These are phyloP conservation scores for Cryoendolithus antarcticus DNA, from an alignment of 2,329 filamentous ascomycete genomes.

Conservation along the genomic window DNA sequence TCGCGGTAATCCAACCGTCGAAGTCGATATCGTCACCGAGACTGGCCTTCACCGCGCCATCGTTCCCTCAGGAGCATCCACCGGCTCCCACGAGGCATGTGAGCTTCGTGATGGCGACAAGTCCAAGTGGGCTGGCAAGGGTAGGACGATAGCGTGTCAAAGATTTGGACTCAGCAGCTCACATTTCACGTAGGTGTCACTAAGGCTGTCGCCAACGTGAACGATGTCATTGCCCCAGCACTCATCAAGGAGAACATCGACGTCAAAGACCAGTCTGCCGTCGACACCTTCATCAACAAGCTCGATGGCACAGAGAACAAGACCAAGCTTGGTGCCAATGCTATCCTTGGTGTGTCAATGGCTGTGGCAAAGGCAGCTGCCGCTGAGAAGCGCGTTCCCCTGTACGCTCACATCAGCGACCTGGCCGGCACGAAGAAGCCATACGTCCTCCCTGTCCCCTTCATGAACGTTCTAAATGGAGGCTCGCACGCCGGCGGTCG, in stretches of 20 bases:
- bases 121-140: slow-evolving; percentile 42
- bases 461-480: slow-evolving; percentile 48
- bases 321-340: slow-evolving; percentile 47
- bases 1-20: slow-evolving; percentile 93
- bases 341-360: slow-evolving; percentile 49
- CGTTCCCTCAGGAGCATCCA: slow-evolving; percentile 92
- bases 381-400: slow-evolving; percentile 42
- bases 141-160: slow-evolving; percentile 16
- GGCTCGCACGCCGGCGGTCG: slow-evolving; percentile 95
- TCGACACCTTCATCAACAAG: slow-evolving; percentile 41
- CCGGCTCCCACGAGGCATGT: slow-evolving; percentile 47
- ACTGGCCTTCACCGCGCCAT: slow-evolving; percentile 95
- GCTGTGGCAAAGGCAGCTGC: slow-evolving; percentile 46
- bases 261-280: slow-evolving; percentile 42
- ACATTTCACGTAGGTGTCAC: slow-evolving; percentile 30
- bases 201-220: slow-evolving; percentile 44
- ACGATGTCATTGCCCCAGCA: slow-evolving; percentile 41
- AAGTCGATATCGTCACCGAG: slow-evolving; percentile 94
- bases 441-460: slow-evolving; percentile 46
- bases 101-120: slow-evolving; percentile 43
- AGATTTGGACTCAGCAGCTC: neutral
- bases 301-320: slow-evolving; percentile 49
- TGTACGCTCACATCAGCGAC: slow-evolving; percentile 46
- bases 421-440: slow-evolving; percentile 41
- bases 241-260: slow-evolving; percentile 42